Evolutionary conservation across 257 asterid species (phyloP), one percentile per base, ranked within the genome.

Genomic region (Coffea canephora): DNA sequence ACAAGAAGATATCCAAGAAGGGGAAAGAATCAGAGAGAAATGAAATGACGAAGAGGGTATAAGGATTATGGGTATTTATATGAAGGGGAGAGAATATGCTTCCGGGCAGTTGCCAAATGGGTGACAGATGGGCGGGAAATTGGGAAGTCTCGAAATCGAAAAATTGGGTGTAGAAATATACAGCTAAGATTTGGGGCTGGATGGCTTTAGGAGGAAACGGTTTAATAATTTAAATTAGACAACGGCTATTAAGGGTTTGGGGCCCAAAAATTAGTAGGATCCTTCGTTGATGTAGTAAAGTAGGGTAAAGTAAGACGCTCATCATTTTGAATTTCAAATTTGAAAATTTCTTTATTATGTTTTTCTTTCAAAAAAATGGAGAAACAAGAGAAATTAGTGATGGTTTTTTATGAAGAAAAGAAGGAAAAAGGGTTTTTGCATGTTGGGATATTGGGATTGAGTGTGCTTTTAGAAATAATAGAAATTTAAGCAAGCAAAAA

Each of bases 31-130:
- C 5, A 6, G 18, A 55, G 8, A 23, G 78, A 76, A 27, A 50
- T 45, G 0, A 55, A 6, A 11, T 43, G 50, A 16, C 23, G 52
- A 19, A 39, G 6, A 48, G 66, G 19, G 67, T 21, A 3, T 1
- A 46, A 14, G 8, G 39, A 12, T 31, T 31, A 31, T 5, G n/a
- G 23, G 41, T 25, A 46, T 48, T n/a, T n/a, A 71, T n/a, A 71
- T 13, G 21, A 1, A 15, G 18, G 8, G 27, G 31, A n/a, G 31
- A 13, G n/a, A 27, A 25, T 31, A 15, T n/a, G 76, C 27, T 27
- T 25, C 15, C 25, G 57, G 76, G 52, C 77, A 52, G 77, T 73
- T 73, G 80, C 80, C 65, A 65, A 65, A 77, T 46, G 73, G 79
- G 31, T 31, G 50, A 74, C 7, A 14, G 36, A 49, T 76, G 73